Percentiles rank a stretch among this genome's conserved stretches.
Evolutionary conservation across 768 basidiomycete genomes (phyloP).

Genomic region (Mycena crocata): DNA sequence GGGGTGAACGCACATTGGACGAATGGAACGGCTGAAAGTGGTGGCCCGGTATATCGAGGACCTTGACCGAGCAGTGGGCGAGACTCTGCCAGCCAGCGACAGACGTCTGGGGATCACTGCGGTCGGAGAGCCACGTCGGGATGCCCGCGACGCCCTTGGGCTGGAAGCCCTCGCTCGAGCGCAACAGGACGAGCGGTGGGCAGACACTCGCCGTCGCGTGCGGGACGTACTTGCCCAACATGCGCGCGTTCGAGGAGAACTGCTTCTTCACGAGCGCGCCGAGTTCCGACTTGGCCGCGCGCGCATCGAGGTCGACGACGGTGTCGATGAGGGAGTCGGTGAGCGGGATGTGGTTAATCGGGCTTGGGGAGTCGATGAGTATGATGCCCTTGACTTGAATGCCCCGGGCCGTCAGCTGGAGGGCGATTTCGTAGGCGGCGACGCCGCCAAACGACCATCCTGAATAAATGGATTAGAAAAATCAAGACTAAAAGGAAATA

Average conservation of each 20-base stretch:
- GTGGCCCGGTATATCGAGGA: conserved; percentile 71
- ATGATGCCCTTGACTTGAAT: conserved; percentile 65
- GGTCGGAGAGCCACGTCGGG: conserved; percentile 65
- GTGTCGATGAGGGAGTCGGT: conserved; percentile 64
- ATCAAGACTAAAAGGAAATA: not conserved
- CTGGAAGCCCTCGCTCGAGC: conserved; percentile 61
- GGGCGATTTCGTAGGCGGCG: conserved; percentile 73
- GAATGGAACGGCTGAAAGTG: conserved; percentile 71
- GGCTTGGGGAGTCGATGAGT: conserved; percentile 76
- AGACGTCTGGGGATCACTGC: conserved; percentile 46
- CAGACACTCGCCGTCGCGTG: conserved; percentile 33
- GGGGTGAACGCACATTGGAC: conserved; percentile 63
- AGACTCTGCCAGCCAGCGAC: conserved; percentile 62
- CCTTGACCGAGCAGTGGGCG: conserved; percentile 49
- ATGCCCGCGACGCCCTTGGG: conserved; percentile 44
- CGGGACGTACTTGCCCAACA: conserved; percentile 63
- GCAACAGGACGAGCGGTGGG: conserved; percentile 60
- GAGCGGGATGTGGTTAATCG: conserved; percentile 62
- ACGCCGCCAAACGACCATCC: conserved; percentile 88
- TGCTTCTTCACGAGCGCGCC: conserved; percentile 56
- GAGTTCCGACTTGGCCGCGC: conserved; percentile 44
- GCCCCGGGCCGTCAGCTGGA: conserved; percentile 58
- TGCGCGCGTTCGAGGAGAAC: conserved; percentile 58
- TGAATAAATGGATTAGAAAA: conserved; percentile 38
- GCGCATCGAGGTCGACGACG: conserved; percentile 49